Conservation (phyloP, 225 moss, liverwort and hornwort species). For the Thuidium tamariscinum region DNA sequence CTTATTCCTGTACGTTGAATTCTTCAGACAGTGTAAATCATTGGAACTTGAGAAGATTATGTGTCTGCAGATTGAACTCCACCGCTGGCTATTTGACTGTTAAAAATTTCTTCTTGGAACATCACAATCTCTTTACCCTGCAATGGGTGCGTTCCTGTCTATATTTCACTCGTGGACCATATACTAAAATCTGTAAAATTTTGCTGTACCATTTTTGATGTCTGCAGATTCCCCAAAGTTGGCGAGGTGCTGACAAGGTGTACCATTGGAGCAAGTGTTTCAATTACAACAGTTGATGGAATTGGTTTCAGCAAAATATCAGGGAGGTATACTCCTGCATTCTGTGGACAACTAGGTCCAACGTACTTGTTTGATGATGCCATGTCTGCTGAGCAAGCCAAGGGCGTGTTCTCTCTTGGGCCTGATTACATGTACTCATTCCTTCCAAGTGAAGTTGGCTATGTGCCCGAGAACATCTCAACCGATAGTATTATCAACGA, state of each 20-base stretch:
- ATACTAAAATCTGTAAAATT: background rate
- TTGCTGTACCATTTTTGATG: background rate
- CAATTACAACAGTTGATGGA: constrained; percentile 30
- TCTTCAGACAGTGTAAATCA: background rate
- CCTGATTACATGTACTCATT: constrained; percentile 78
- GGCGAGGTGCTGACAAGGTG: constrained; percentile 61
- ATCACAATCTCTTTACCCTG: background rate
- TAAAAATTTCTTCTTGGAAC: background rate
- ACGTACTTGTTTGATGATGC: constrained; percentile 75
- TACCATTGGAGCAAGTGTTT: constrained; percentile 56
- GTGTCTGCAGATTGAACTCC: background rate
- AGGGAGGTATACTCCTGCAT: constrained; percentile 39
- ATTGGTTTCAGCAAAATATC: constrained; percentile 29
- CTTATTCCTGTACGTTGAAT: background rate
- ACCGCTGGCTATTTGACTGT: background rate
- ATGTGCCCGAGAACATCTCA: constrained; percentile 60
- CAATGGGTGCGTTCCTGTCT: background rate
- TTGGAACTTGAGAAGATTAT: background rate
- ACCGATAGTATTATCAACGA: constrained; percentile 62
- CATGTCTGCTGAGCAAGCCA: constrained; percentile 61
- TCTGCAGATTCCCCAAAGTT: constrained; percentile 52
- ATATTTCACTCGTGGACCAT: background rate
- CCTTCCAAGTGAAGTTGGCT: constrained; percentile 70
- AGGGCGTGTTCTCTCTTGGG: constrained; percentile 56
- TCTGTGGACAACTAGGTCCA: constrained; percentile 74